Conservation (phyloP, 2,329 filamentous ascomycete species). For the Diaporthe longicolla region DNA sequence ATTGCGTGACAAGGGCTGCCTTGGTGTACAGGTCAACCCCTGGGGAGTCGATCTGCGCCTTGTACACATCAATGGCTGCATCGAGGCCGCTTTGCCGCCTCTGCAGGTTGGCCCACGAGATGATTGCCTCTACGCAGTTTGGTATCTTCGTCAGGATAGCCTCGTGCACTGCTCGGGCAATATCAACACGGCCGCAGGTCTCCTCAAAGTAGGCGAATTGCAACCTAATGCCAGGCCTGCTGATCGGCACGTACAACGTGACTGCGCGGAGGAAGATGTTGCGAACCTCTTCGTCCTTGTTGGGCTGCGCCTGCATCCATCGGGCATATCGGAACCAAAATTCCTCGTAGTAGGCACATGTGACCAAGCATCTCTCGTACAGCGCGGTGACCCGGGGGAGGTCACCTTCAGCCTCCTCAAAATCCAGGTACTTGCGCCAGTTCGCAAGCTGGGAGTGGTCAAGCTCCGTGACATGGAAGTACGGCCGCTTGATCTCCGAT, state of each 20-base stretch:
- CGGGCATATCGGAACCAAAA: conserved; percentile 98
- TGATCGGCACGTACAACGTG: conserved; percentile 88
- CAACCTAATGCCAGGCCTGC: conserved; percentile 84
- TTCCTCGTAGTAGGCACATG: conserved; percentile 94
- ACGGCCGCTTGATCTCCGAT: conserved; percentile 93
- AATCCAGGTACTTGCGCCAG: conserved; percentile 97
- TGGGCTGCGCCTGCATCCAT: conserved; percentile 88
- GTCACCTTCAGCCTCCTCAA: conserved; percentile 89
- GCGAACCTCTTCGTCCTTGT: conserved; percentile 89
- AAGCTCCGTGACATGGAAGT: conserved; percentile 95
- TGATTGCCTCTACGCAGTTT: conserved; percentile 87
- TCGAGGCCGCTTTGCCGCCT: conserved; percentile 87
- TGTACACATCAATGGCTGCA: conserved; percentile 86
- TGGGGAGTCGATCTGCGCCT: conserved; percentile 81
- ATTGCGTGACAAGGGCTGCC: conserved; percentile 88
- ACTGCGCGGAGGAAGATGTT: conserved; percentile 92
- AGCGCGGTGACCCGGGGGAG: conserved; percentile 82
- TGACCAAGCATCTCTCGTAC: conserved; percentile 94
- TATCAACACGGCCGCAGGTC: conserved; percentile 79
- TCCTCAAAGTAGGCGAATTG: conserved; percentile 98
- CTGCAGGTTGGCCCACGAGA: conserved; percentile 88
- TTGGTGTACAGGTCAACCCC: conserved; percentile 84
- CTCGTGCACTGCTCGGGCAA: conserved; percentile 87
- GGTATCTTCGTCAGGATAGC: conserved; percentile 83
- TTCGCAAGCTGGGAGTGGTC: conserved; percentile 88